Conservation (phyloP, 768 basidiomycete species). For the Serpula lacrymans region DNA sequence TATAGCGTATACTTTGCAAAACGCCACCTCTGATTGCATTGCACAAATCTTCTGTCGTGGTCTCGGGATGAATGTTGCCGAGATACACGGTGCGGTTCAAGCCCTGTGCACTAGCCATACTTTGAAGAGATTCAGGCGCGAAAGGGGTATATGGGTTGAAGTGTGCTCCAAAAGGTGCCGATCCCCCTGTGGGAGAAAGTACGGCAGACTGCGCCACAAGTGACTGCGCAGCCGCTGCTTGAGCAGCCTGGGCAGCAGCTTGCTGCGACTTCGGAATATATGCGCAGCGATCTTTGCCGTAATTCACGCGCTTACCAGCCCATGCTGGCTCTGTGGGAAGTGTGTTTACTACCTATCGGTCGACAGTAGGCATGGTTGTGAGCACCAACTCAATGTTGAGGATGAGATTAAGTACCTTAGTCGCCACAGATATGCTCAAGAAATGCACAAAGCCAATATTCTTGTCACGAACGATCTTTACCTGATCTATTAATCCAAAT, state of each 20-base stretch:
- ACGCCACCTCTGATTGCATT: conserved; percentile 97
- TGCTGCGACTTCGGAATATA: conserved; percentile 96
- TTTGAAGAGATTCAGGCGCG: conserved; percentile 38
- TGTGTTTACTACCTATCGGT: conserved; percentile 93
- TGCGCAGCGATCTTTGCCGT: conserved; percentile 97
- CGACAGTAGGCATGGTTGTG: background rate
- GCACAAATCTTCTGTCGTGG: conserved; percentile 90
- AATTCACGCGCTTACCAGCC: conserved; percentile 96
- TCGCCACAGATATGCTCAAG: conserved; percentile 90
- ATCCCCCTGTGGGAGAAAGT: conserved; percentile 26
- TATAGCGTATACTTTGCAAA: conserved; percentile 89
- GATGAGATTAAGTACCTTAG: conserved; percentile 87
- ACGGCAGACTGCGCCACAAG: conserved; percentile 50
- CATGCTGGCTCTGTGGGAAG: conserved; percentile 89
- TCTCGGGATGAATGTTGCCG: conserved; percentile 96
- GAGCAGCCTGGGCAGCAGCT: conserved; percentile 82
- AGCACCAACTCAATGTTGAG: background rate
- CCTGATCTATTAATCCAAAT: conserved; percentile 97
- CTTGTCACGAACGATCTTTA: conserved; percentile 99
- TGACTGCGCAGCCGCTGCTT: conserved; percentile 80
- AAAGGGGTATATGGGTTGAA: conserved; percentile 52
- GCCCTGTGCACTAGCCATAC: conserved; percentile 44
- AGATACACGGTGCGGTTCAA: conserved; percentile 94
- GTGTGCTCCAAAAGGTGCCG: conserved; percentile 31
- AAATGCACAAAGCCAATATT: conserved; percentile 99